Percentiles rank a stretch among this genome's conserved stretches.
Conservation (phyloP, 371 early-diverging fungal genomes). For the Zopfochytrium polystomum region DNA sequence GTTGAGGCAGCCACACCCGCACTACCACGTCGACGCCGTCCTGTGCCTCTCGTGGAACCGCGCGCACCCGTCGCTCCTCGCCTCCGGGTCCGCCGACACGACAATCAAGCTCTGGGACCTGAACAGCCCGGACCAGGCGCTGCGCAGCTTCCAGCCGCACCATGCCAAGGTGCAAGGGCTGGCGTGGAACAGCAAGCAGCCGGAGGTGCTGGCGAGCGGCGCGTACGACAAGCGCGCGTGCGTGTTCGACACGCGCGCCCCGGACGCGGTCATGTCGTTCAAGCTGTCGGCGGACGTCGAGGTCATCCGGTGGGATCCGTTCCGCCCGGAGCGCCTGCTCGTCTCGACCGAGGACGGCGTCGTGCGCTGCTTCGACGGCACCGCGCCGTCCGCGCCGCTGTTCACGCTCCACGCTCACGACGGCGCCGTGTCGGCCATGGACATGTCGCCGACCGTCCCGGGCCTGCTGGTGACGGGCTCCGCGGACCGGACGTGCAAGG, state of each 20-base stretch:
- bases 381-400: constrained; percentile 60
- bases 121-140: constrained; percentile 46
- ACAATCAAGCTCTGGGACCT: constrained; percentile 98
- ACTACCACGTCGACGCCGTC: constrained; percentile 89
- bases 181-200: constrained; percentile 83
- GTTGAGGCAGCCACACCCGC: constrained; percentile 58
- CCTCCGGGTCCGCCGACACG: constrained; percentile 89
- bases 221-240: constrained; percentile 83
- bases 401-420: constrained; percentile 93
- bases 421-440: constrained; percentile 79
- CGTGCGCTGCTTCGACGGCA: constrained; percentile 81
- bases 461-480: constrained; percentile 90
- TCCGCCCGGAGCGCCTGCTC: constrained; percentile 64
- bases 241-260: constrained; percentile 84
- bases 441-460: constrained; percentile 70
- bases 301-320: constrained; percentile 84
- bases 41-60: constrained; percentile 92
- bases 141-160: constrained; percentile 70
- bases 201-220: constrained; percentile 82
- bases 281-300: constrained; percentile 85
- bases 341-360: constrained; percentile 81
- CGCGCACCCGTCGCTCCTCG: constrained; percentile 77
- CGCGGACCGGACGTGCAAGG: constrained; percentile 82
- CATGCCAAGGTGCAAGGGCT: constrained; percentile 84
- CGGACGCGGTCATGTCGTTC: constrained; percentile 59